These are phyloP conservation scores for Pterula multifida DNA, from an alignment of 1,284 basidiomycete genomes.

Conservation along the genomic window DNA sequence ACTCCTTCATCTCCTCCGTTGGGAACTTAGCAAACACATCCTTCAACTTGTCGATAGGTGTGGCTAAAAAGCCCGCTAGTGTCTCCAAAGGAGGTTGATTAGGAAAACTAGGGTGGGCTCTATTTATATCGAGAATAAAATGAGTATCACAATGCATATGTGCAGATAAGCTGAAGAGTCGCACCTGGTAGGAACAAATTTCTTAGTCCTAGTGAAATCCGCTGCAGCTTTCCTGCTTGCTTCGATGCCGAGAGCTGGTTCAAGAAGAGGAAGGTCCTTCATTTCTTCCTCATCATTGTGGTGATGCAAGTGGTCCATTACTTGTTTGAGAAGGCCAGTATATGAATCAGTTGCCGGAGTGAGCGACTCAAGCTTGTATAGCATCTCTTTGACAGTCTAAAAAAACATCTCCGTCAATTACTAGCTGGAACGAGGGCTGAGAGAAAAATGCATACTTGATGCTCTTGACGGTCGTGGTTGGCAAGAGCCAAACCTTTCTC, in stretches of 20 bases:
- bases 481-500: constrained; percentile 38
- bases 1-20: constrained; percentile 38
- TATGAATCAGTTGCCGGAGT: constrained; percentile 30
- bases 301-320: constrained; percentile 35
- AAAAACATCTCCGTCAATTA: not conserved
- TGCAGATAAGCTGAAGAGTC: constrained; percentile 9
- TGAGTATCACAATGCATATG: constrained; percentile 1
- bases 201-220: constrained; percentile 46
- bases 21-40: constrained; percentile 48
- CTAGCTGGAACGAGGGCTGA: not conserved
- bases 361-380: constrained; percentile 35
- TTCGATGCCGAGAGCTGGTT: constrained; percentile 29
- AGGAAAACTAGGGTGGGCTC: constrained; percentile 38
- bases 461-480: constrained; percentile 47
- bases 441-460: constrained; percentile 28
- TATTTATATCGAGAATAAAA: constrained; percentile 11
- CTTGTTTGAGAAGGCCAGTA: constrained; percentile 24
- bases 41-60: constrained; percentile 49
- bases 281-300: constrained; percentile 48
- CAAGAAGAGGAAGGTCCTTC: constrained; percentile 42
- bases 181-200: constrained; percentile 48
- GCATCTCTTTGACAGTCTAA: constrained; percentile 34
- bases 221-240: constrained; percentile 30
- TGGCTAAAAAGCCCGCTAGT: constrained; percentile 37
- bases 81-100: constrained; percentile 54